Percentiles rank a stretch among this genome's conserved stretches.
Evolutionary conservation across 2,329 filamentous ascomycete genomes (phyloP).

Genomic region (Verticillium alfalfae): DNA sequence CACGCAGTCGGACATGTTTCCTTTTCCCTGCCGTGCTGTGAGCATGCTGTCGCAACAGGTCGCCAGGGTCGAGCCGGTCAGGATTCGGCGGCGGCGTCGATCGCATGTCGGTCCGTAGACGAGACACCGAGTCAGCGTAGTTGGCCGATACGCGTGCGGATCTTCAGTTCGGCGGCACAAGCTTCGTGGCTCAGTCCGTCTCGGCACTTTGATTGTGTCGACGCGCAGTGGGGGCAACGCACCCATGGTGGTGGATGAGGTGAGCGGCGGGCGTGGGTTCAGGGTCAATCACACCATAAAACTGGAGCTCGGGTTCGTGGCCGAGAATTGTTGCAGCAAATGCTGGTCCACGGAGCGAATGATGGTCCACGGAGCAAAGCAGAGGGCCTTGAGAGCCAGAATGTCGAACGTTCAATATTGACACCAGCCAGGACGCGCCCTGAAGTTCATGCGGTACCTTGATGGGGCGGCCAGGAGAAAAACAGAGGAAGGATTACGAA

Average conservation of each 20-base stretch:
- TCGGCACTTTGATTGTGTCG: background rate
- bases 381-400: background rate
- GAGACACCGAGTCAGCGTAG: background rate
- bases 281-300: constrained; percentile 1
- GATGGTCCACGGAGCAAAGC: background rate
- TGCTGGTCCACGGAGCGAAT: no score
- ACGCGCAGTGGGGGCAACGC: constrained; percentile 6
- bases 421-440: background rate
- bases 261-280: constrained; percentile 2
- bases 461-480: background rate
- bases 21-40: no score
- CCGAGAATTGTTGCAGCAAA: background rate
- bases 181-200: constrained; percentile 1
- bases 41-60: background rate
- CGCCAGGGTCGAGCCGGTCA: background rate
- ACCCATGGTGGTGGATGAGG: constrained; percentile 10
- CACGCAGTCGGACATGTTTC: background rate
- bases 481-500: background rate
- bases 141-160: background rate
- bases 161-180: background rate
- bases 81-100: background rate
- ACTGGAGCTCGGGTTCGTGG: background rate
- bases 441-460: no score
- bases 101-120: background rate
- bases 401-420: background rate